Evolutionary conservation across 2,329 filamentous ascomycete genomes (phyloP).

Genomic region (Drechslera avenae): DNA sequence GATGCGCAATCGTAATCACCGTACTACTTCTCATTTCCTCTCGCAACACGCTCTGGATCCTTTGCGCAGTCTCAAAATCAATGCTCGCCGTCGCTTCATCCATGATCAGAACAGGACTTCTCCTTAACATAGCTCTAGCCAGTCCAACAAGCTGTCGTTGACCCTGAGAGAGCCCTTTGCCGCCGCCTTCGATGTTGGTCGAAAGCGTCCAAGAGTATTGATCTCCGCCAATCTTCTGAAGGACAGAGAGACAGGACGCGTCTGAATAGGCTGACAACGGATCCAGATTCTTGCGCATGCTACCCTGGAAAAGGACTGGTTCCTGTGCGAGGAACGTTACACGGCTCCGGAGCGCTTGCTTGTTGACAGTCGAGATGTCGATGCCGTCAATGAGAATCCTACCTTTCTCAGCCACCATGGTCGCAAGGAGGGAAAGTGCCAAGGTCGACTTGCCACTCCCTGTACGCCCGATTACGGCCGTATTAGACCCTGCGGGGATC

Average conservation of each 20-base stretch:
- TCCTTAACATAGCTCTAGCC: constrained; percentile 64
- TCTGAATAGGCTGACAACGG: constrained; percentile 63
- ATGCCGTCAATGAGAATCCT: constrained; percentile 65
- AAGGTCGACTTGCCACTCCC: constrained; percentile 81
- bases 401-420: constrained; percentile 59
- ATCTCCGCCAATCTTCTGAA: constrained; percentile 59
- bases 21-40: constrained; percentile 64
- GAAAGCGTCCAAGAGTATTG: constrained; percentile 61
- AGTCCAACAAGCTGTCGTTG: constrained; percentile 69
- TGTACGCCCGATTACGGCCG: constrained; percentile 80
- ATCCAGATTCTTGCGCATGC: constrained; percentile 66
- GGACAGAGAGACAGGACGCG: constrained; percentile 58
- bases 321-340: constrained; percentile 72
- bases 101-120: constrained; percentile 67
- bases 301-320: constrained; percentile 67
- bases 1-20: constrained; percentile 69
- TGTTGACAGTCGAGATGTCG: constrained; percentile 64
- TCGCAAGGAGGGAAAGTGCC: constrained; percentile 63
- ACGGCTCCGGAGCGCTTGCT: constrained; percentile 64
- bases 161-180: constrained; percentile 67
- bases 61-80: constrained; percentile 64
- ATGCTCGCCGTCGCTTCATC: constrained; percentile 71
- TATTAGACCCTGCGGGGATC: constrained; percentile 78
- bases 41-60: constrained; percentile 61
- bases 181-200: constrained; percentile 64